Conservation (phyloP, 257 asterid species). For the Echium plantagineum region DNA sequence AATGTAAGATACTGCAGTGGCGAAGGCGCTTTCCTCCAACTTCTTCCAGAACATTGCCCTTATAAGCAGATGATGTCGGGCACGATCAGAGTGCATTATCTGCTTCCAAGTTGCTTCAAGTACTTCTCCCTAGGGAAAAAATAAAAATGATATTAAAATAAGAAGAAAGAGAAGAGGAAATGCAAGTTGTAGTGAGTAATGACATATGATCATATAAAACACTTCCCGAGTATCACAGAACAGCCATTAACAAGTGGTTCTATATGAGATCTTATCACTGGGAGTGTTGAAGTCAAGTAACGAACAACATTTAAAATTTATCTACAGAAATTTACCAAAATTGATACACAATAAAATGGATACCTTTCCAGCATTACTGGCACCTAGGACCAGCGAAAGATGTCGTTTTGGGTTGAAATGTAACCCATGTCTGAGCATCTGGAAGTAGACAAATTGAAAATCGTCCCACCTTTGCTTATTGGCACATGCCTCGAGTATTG, state of each 20-base stretch:
- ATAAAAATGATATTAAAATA: background rate
- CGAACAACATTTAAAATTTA: background rate
- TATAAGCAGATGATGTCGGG: conserved; percentile 47
- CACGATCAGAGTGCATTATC: conserved; percentile 36
- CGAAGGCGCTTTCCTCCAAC: conserved; percentile 39
- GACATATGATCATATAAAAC: background rate
- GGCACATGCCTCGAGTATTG: conserved; percentile 68
- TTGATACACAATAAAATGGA: background rate
- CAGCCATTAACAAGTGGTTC: too few relatives aligned
- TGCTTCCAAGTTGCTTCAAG: conserved; percentile 71
- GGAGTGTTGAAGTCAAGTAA: background rate
- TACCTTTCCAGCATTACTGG: conserved; percentile 82
- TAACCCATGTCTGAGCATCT: conserved; percentile 66
- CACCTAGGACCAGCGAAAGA: conserved; percentile 49
- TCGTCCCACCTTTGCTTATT: conserved; percentile 71
- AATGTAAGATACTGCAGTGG: conserved; percentile 45
- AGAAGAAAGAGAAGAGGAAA: background rate
- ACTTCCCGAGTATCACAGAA: background rate
- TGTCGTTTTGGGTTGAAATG: conserved; percentile 81
- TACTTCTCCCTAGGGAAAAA: conserved; percentile 30
- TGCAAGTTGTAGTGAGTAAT: background rate
- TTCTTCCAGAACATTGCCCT: conserved; percentile 50
- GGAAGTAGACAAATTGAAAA: conserved; percentile 46
- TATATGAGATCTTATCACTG: background rate
- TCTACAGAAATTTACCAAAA: background rate